Evolutionary conservation across 106 monocot genomes (phyloP).

Genomic region (Iris macrosiphon): DNA sequence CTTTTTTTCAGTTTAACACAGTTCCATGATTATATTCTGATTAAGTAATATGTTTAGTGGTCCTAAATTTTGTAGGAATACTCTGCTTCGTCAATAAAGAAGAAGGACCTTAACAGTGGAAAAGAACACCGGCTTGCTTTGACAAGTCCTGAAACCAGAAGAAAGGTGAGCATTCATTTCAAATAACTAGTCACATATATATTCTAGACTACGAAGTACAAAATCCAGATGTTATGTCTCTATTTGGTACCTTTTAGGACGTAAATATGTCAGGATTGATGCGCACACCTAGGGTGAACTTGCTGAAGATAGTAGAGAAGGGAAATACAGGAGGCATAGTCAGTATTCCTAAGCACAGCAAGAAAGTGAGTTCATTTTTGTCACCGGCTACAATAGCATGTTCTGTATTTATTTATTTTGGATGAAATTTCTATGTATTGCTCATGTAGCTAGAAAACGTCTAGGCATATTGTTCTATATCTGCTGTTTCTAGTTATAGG

Average conservation of each 20-base stretch:
- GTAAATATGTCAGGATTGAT: slow-evolving; percentile 45
- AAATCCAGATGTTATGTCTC: background rate
- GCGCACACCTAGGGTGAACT: slow-evolving; percentile 69
- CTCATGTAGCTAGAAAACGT: no score
- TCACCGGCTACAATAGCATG: no score
- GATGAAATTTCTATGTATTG: no score
- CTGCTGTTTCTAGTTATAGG: no score
- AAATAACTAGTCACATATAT: background rate
- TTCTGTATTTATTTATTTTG: no score
- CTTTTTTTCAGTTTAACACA: no score
- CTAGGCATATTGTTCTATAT: no score
- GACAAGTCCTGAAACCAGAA: slow-evolving; percentile 44
- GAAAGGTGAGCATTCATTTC: slow-evolving; percentile 39
- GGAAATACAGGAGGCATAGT: slow-evolving; percentile 23
- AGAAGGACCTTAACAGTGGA: slow-evolving; percentile 41
- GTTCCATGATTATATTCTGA: no score
- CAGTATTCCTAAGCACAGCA: slow-evolving; percentile 72
- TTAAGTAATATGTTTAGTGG: no score
- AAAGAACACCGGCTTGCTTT: slow-evolving; percentile 40
- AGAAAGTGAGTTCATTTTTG: slow-evolving; percentile 40
- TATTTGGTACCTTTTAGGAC: slow-evolving; percentile 41
- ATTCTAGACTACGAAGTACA: no score
- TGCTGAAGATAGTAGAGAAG: slow-evolving; percentile 71
- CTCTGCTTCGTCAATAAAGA: slow-evolving; percentile 81
- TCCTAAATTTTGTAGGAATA: slow-evolving; percentile 79